Conservation (phyloP, 805 yeast species). For the Cyberlindnera bimundalis region DNA sequence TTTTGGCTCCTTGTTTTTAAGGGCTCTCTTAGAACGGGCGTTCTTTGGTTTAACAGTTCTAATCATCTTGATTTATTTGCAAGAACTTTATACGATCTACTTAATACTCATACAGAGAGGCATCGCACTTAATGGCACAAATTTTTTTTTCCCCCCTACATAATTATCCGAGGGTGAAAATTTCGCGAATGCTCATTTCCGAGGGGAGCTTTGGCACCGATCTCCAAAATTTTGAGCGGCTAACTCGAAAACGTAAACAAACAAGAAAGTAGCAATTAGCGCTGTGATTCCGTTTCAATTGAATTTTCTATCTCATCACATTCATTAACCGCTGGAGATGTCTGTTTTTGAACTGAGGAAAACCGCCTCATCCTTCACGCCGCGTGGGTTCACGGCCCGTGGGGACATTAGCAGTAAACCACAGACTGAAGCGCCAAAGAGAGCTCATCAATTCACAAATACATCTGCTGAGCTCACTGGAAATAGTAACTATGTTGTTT, state of each 20-base stretch:
- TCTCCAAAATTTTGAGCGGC: constrained; percentile 11
- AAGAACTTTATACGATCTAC: too few species aligned
- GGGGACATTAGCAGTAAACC: constrained; percentile 5
- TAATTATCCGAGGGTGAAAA: constrained; percentile 12
- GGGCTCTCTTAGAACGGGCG: constrained; percentile 92
- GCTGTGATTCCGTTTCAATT: too few species aligned
- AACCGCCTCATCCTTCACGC: constrained; percentile 9
- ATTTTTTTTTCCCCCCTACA: constrained; percentile 10
- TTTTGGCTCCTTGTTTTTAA: constrained; percentile 85
- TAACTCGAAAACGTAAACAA: constrained; percentile 13
- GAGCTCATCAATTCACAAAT: constrained; percentile 23
- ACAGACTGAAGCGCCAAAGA: constrained; percentile 10
- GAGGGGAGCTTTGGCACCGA: constrained; percentile 1
- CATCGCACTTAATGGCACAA: constrained; percentile 8
- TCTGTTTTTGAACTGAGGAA: constrained; percentile 6
- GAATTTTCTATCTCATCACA: too few species aligned
- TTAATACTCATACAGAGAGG: neutral
- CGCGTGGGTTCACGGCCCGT: constrained; percentile 14
- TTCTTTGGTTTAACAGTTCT: constrained; percentile 72
- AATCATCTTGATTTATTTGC: constrained; percentile 28
- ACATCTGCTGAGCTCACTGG: constrained; percentile 49
- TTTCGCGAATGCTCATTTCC: neutral
- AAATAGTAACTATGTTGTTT: constrained; percentile 54
- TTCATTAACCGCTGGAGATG: neutral
- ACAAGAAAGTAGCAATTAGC: too few species aligned